Base-by-base conservation (phyloP, 768 basidiomycete genomes). In the Lactarius indigo region DNA sequence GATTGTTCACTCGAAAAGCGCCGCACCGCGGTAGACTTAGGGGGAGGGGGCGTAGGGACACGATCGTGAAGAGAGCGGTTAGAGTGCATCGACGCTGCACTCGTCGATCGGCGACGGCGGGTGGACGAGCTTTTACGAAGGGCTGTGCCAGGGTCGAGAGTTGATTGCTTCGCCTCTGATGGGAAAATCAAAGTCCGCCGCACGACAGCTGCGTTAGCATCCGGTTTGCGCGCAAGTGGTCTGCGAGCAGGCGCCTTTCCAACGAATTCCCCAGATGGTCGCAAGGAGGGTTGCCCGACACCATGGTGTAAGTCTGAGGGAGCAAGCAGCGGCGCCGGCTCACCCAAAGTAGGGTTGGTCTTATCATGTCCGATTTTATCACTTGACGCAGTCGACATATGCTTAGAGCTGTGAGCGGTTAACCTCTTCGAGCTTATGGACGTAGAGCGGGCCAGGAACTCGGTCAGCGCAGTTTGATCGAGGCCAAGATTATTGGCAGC, bases 41-140 rank as follows among this genome's bases (percentile, higher is more conserved):
- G 86, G 37, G 92, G 92, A 20, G 92, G 92, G n/a, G 92, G 92
- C 9, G 92, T 94, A 13, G 91, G 92, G 15, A 80, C 88, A 61
- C 92, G 88, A 70, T 94, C 92, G 70, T 90, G 87, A 33, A 92
- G 81, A 52, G 92, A 92, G 64, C 88, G 87, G 70, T 78, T 84
- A 0, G 91, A 93, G 20, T 81, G 78, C 15, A 84, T 76, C 30
- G 83, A 85, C 23, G 75, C 75, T 13, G 82, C 80, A 69, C 92
- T 90, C 20, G 81, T 80, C 62, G 89, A 83, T 47, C 87, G 86
- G 55, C 87, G 85, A 58, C 85, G 85, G 23, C 78, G 78, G 30
- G 75, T 76, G 39, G 88, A 83, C 31, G 69, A 64, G 37, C 65
- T 70, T 28, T 69, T 69, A n/a, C 68, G 68, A 39, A 70, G 63